These are phyloP conservation scores for Murraya paniculata DNA, from an alignment of 345 rosid genomes.

Conservation along the genomic window DNA sequence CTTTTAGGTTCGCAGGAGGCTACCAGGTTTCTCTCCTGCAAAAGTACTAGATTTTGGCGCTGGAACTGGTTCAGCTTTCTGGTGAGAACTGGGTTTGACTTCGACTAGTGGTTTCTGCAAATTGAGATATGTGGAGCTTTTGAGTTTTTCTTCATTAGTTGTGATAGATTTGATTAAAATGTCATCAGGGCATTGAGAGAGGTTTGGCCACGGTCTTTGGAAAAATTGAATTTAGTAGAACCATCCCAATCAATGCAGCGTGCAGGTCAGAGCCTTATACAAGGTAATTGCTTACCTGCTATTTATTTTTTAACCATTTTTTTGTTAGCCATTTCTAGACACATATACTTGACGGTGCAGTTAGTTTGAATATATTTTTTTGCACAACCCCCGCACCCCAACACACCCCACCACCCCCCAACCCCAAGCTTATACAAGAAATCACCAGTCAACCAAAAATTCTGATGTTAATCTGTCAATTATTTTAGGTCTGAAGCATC, in stretches of 20 bases:
- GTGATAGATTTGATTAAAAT: constrained; percentile 1
- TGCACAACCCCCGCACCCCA: background rate
- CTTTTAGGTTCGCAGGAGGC: constrained; percentile 62
- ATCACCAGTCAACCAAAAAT: background rate
- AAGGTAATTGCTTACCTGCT: constrained; percentile 38
- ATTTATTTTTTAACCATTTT: background rate
- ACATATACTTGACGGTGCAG: background rate
- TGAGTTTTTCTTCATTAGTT: background rate
- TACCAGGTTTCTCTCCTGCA: constrained; percentile 68
- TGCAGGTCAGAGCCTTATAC: constrained; percentile 77
- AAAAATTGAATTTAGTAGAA: constrained; percentile 78
- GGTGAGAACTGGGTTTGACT: constrained; percentile 42
- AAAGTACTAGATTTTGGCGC: constrained; percentile 92
- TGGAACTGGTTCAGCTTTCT: constrained; percentile 93
- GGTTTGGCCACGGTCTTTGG: constrained; percentile 81
- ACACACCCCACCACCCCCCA: too few relatives aligned
- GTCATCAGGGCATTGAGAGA: constrained; percentile 71
- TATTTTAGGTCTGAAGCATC: constrained; percentile 57
- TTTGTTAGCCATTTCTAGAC: background rate
- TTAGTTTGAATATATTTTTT: constrained; percentile 1
- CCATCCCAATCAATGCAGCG: constrained; percentile 98
- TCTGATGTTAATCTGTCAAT: constrained; percentile 13
- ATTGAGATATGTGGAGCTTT: constrained; percentile 4
- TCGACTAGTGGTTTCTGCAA: background rate
- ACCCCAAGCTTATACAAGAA: background rate